A percentile compares a stretch with the other conserved stretches of the same genome.
These are phyloP conservation scores for Eimeria tenella DNA, from an alignment of 169 alveolate genomes.

Conservation along the genomic window DNA sequence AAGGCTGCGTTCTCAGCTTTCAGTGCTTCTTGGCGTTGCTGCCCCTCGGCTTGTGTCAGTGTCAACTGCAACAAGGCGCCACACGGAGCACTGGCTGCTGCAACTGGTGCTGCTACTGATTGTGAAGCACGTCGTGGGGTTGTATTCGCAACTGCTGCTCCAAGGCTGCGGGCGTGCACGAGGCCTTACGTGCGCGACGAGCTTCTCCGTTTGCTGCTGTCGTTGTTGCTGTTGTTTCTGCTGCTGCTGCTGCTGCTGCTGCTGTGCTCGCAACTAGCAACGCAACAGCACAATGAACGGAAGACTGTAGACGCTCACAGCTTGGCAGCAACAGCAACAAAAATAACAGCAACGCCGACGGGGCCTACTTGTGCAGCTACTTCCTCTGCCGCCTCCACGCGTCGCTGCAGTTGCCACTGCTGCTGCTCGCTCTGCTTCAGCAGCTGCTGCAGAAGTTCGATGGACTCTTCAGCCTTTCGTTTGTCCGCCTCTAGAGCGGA, in stretches of 20 bases:
- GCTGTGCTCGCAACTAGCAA: slow-evolving; percentile 4
- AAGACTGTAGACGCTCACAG: not conserved
- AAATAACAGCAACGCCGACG: not conserved
- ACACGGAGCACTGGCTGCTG: not conserved
- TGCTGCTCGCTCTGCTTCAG: slow-evolving; percentile 38
- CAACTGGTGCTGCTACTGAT: slow-evolving; percentile 4
- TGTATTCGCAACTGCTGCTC: too few relatives aligned
- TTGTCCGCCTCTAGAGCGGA: slow-evolving; percentile 30
- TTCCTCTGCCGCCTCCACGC: not conserved
- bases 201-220: slow-evolving; percentile 64
- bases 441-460: slow-evolving; percentile 56
- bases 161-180: not conserved
- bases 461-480: slow-evolving; percentile 15
- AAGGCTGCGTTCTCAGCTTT: slow-evolving; percentile 7
- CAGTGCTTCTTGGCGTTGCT: slow-evolving; percentile 35
- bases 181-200: slow-evolving; percentile 36
- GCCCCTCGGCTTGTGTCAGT: slow-evolving; percentile 36
- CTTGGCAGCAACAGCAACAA: not conserved
- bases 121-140: too few relatives aligned
- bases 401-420: slow-evolving; percentile 57
- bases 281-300: slow-evolving; percentile 3
- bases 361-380: slow-evolving; percentile 22
- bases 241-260: slow-evolving; percentile 36
- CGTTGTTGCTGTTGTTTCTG: slow-evolving; percentile 59
- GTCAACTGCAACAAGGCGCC: slow-evolving; percentile 37